A percentile compares a stretch with the other conserved stretches of the same genome.
phyloP scores from a whole-genome alignment of 495 filamentous ascomycete genomes.

The Penicillium cinerascens region DNA sequence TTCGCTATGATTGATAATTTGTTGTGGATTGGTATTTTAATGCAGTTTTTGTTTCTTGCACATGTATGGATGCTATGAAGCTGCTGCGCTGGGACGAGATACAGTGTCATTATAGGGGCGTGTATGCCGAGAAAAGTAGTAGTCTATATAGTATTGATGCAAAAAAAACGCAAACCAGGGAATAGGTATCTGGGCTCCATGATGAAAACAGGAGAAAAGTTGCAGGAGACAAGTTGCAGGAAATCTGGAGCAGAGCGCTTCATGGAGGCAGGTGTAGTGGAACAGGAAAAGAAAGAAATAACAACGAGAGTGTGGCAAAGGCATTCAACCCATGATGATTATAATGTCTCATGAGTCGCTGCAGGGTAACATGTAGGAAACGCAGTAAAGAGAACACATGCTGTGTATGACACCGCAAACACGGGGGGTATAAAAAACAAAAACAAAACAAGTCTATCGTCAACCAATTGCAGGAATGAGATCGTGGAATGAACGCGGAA shows the following conservation, averaged over 20 bases:
- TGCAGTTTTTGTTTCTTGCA: constrained; percentile 7
- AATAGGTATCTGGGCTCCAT: constrained; percentile 1
- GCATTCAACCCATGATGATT: neutral
- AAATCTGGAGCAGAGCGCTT: constrained; percentile 9
- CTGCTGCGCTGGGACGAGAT: neutral
- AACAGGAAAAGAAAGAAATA: neutral
- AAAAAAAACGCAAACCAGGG: neutral
- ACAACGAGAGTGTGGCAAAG: constrained; percentile 1
- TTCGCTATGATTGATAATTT: neutral
- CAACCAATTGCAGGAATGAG: constrained; percentile 17
- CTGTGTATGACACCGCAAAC: constrained; percentile 19
- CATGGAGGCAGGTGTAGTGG: neutral
- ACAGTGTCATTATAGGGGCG: constrained; percentile 1
- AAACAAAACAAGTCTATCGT: constrained; percentile 26
- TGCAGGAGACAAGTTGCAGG: constrained; percentile 1
- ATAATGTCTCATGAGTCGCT: neutral
- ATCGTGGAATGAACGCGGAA: constrained; percentile 9
- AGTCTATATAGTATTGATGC: constrained; percentile 13
- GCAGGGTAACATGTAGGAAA: constrained; percentile 8
- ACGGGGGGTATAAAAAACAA: constrained; percentile 33
- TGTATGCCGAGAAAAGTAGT: neutral
- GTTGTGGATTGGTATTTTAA: constrained; percentile 6
- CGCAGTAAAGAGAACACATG: constrained; percentile 18
- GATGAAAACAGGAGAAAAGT: neutral
- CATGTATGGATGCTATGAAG: neutral